Conservation (phyloP, 2,329 filamentous ascomycete genomes). For the Colletotrichum limetticola region DNA sequence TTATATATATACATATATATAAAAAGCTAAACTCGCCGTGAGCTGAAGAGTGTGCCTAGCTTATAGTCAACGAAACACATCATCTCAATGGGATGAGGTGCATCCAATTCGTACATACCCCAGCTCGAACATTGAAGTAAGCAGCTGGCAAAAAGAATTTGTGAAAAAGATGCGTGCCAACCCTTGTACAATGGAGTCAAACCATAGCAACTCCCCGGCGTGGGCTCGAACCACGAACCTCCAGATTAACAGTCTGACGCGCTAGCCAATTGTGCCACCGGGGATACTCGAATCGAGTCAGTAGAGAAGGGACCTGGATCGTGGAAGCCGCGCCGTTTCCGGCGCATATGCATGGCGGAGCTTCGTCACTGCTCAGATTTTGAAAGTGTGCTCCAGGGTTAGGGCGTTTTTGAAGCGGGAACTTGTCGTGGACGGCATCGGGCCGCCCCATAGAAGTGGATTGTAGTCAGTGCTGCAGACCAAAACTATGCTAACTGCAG, state of each 20-base stretch:
- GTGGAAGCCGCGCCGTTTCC: background rate
- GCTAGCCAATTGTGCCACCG: constrained; percentile 36
- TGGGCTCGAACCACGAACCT: constrained; percentile 36
- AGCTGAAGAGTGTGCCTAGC: background rate
- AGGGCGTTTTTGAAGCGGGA: constrained; percentile 13
- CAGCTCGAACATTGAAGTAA: background rate
- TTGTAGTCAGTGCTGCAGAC: background rate
- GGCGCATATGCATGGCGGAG: constrained; percentile 10
- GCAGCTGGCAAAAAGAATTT: background rate
- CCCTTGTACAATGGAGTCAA: background rate
- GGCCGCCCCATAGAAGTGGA: background rate
- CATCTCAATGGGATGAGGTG: background rate
- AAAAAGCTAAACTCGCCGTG: background rate
- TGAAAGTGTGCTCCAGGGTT: constrained; percentile 8
- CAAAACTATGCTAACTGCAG: background rate
- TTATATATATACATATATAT: background rate
- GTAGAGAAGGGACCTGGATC: background rate
- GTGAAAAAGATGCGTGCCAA: background rate
- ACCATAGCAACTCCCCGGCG: constrained; percentile 28
- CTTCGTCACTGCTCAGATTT: background rate
- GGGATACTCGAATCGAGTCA: constrained; percentile 12
- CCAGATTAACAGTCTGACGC: constrained; percentile 37
- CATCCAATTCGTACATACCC: background rate
- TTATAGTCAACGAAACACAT: background rate
- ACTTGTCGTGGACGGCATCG: background rate